Evolutionary conservation across 352 stramenopile genomes (phyloP).

Genomic region (Phytophthora colocasiae): DNA sequence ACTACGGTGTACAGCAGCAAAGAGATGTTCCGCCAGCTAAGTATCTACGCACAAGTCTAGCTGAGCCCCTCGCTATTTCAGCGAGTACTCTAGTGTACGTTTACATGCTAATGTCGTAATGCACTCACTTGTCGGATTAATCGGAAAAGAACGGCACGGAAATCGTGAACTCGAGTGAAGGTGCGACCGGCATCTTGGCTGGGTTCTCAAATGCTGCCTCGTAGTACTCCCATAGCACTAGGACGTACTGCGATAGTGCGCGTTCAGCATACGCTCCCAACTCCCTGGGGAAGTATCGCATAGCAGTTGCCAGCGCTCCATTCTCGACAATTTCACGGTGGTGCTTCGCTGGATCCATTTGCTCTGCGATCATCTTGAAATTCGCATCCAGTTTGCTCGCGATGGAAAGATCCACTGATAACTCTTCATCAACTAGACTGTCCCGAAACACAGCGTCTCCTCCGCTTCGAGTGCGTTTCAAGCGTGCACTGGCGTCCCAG

Average conservation of each 20-base stretch:
- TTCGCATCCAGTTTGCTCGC: conserved; percentile 85
- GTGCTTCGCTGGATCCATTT: conserved; percentile 48
- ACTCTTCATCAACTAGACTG: conserved; percentile 78
- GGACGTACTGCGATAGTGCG: conserved; percentile 76
- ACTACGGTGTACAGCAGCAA: conserved; percentile 78
- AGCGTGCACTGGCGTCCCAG: conserved; percentile 69
- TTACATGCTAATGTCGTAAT: conserved; percentile 34
- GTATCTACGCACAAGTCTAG: conserved; percentile 75
- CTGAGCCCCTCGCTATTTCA: conserved; percentile 8
- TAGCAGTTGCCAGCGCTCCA: conserved; percentile 9
- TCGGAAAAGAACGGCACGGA: conserved; percentile 73
- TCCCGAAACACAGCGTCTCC: conserved; percentile 74
- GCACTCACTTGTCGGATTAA: conserved; percentile 41
- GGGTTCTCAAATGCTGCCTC: conserved; percentile 68
- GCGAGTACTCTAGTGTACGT: conserved; percentile 22
- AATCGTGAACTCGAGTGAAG: conserved; percentile 86
- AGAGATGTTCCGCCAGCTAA: conserved; percentile 81
- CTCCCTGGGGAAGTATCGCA: conserved; percentile 66
- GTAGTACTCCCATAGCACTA: conserved; percentile 88
- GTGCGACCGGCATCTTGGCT: conserved; percentile 53
- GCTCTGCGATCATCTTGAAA: conserved; percentile 89
- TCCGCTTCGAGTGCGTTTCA: conserved; percentile 48
- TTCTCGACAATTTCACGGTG: conserved; percentile 3
- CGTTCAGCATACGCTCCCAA: conserved; percentile 82
- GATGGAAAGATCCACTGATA: conserved; percentile 85